Base-by-base conservation (phyloP, 179 eudicot species). In the Spinacia oleracea region DNA sequence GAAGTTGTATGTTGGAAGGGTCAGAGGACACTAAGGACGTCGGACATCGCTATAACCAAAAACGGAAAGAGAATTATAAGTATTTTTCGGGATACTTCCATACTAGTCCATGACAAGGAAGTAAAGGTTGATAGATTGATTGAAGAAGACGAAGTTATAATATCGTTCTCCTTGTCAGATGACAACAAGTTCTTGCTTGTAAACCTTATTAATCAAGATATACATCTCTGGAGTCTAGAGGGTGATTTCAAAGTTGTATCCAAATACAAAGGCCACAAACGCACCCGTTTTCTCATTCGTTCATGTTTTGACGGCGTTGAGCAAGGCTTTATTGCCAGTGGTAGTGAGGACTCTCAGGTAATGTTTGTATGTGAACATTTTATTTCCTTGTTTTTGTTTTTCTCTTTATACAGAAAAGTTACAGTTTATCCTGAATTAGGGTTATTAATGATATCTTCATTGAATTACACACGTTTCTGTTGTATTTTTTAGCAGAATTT, bases 271-370 rank as follows among this genome's bases (percentile, higher is more conserved):
- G 96, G 96, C 56, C 96, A 91, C 51, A 90, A 77, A 73, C 88
- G 92, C 10, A 72, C 88, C 40, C 86, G 93, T 18, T 91, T 91
- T 72, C 6, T 91, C 15, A 75, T 91, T 53, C 84, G 96, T 55
- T 90, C 96, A 38, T 91, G 96, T 81, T 91, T 91, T 51, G 96
- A 93, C 63, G 93, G 96, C 75, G 79, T 86, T 81, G 87, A 85
- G 35, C 89, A 91, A 86, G 83, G 91, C 43, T 91, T 91, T 79
- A 84, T 91, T 81, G 93, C 96, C 65, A 90, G 96, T 46, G 96
- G 96, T 42, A 90, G 96, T 74, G 96, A 91, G 84, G 93, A 91
- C 81, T 90, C 96, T 60, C 92, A 90, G 92, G 96, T 91, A 51
- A 51, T 51, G 0, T 11, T 51, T 16, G 58, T 16, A 51, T 51